Evolutionary conservation across 768 basidiomycete genomes (phyloP), one percentile per base, ranked within the genome.

Genomic region (Asterophora lycoperdoides): DNA sequence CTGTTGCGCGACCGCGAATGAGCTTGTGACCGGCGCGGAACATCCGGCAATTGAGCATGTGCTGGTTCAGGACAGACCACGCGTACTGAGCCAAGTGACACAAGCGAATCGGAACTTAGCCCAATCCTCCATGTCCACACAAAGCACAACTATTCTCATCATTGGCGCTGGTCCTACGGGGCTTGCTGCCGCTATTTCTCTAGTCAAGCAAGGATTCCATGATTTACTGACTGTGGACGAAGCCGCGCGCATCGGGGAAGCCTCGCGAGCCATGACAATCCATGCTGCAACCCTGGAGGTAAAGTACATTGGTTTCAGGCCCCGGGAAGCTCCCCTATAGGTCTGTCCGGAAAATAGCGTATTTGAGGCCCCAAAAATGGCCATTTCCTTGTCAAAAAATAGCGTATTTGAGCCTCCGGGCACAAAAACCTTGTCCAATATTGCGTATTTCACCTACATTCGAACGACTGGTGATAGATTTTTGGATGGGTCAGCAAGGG

Each of bases 281-380:
- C 79, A 81, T 53, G 73, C 79, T 29, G 71, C 75, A 28, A 80
- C 79, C 8, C 63, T 81, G 13, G 79, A 80, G 64, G 78, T 74
- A 52, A 38, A 29, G 15, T 47, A 20, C 32, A 7, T 26, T 37
- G 29, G 23, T 23, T 6, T 23, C 23, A 23, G n/a, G n/a, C n/a
- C n/a, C n/a, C n/a, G n/a, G n/a, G n/a, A n/a, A n/a, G n/a, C n/a
- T n/a, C n/a, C n/a, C n/a, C n/a, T n/a, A n/a, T n/a, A n/a, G n/a
- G n/a, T n/a, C n/a, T n/a, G n/a, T n/a, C n/a, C n/a, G n/a, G n/a
- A n/a, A n/a, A n/a, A n/a, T n/a, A n/a, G n/a, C n/a, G n/a, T n/a
- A n/a, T n/a, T n/a, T n/a, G n/a, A n/a, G n/a, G n/a, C n/a, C n/a
- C n/a, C n/a, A n/a, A n/a, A n/a, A n/a, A n/a, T n/a, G n/a, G n/a